Evolutionary conservation across 495 filamentous ascomycete genomes (phyloP).

Genomic region (Aspergillus carlsbadensis): DNA sequence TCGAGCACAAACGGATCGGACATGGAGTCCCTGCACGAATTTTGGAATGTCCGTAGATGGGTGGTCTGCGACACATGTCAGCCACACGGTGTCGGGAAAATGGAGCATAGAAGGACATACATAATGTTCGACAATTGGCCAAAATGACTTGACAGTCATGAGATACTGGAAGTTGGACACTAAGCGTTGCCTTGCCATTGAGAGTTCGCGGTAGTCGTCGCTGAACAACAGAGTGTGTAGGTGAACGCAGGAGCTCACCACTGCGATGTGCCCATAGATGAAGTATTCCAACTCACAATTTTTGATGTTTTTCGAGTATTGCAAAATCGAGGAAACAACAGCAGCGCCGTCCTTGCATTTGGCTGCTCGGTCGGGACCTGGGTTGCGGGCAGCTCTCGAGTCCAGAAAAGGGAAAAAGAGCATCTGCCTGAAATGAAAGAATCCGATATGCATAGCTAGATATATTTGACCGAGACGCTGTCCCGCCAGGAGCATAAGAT

Average conservation of each 20-base stretch:
- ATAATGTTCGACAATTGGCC: constrained; percentile 22
- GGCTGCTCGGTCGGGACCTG: constrained; percentile 1
- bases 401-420: constrained; percentile 27
- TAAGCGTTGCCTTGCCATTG: constrained; percentile 17
- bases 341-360: constrained; percentile 22
- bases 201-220: constrained; percentile 14
- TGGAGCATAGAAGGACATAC: constrained; percentile 4
- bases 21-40: constrained; percentile 20
- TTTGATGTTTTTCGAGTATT: constrained; percentile 13
- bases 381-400: not conserved
- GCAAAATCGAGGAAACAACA: constrained; percentile 17
- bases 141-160: constrained; percentile 22
- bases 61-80: constrained; percentile 14
- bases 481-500: constrained; percentile 17
- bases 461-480: constrained; percentile 20
- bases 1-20: constrained; percentile 24
- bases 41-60: constrained; percentile 22
- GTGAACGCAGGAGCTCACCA: constrained; percentile 28
- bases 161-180: constrained; percentile 25
- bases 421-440: constrained; percentile 27
- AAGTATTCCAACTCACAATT: constrained; percentile 25
- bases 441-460: constrained; percentile 27
- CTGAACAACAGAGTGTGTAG: constrained; percentile 24
- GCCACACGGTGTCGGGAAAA: not conserved
- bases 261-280: constrained; percentile 25